Base-by-base conservation (phyloP, 2,329 filamentous ascomycete genomes). In the Chrysosporium queenslandicum region DNA sequence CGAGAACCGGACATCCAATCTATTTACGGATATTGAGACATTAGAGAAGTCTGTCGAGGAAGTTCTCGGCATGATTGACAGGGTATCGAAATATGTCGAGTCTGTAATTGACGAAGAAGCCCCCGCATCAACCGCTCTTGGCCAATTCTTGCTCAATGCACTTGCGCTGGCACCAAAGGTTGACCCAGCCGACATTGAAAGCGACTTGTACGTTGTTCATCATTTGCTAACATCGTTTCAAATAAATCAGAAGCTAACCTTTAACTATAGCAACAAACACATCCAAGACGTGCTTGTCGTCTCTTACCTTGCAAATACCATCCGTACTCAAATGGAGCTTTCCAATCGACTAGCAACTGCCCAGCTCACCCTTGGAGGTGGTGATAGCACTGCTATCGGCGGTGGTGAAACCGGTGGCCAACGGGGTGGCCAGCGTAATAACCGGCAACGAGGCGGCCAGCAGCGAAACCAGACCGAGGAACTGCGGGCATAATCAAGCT, bases 241-340 rank as follows among this genome's bases (percentile, higher is more conserved):
- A 21, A 30, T 14, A 51, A 29, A 50, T n/a, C 40, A 32, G n/a
- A 52, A 63, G 54, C 66, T 71, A 66, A 68, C 66, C 41, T 46
- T 21, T 37, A 9, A 46, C 32, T n/a, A 36, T 66, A 81, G 79
- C 81, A 98, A 98, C 82, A 95, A 94, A 77, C 92, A 98, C 76
- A 89, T 98, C 71, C 92, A 98, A 76, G 92, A 98, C 70, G 90
- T 98, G 56, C 83, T 98, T 60, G 90, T 97, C 71, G 90, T 98
- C 63, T 94, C 89, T 61, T 98, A 98, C 77, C 80, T 98, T 59
- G 89, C 92, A 69, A 98, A 97, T 79, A 96, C 89, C 60, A 95
- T 97, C 74, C 88, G 91, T 71, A 97, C 91, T 61, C 92, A 98
- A 77, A 96, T 98, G 75, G 92, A 97, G 66, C 82, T 98, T 55